Base-by-base conservation (phyloP, 2,329 filamentous ascomycete species). In the Leptodontidium sp. region DNA sequence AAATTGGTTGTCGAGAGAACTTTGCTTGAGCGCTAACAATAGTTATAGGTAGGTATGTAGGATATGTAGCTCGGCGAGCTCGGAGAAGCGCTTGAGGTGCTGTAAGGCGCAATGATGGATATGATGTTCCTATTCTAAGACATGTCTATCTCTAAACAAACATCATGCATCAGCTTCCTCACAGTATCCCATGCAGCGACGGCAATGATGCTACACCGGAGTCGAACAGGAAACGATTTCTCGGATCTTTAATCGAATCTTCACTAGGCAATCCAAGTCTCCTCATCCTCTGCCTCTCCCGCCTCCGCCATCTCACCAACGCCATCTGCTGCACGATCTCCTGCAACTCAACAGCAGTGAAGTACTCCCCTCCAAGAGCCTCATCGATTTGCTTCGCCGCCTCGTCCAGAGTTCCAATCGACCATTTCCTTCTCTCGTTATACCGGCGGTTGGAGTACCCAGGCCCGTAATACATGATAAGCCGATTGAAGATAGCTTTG, bases 381-480 rank as follows among this genome's bases (percentile, higher is more conserved):
- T 61, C 32, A 55, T 77, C 71, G 35, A 77, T 70, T 53, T 73
- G 62, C 29, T 49, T 57, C 2, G 67, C 67, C 2, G 55, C 55
- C 1, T 63, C 61, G 17, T 47, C 38, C 11, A 73, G 49, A 61
- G 70, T 70, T 9, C 72, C 70, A 15, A 47, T 72, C 38, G 47
- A 75, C 59, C 2, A 4, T 62, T 5, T 40, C 49, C 57, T 67
- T 55, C 15, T 61, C 73, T n/a, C 29, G 32, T 77, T 77, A 43
- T 72, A 67, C 17, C 29, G 57, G 9, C 58, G 65, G 17, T 58
- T 69, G 3, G 76, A 78, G 32, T 29, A 47, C 29, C 72, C 71
- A 1, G 70, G 72, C 1, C 77, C 76, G 57, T 74, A 77, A 12
- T 76, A 74, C 15, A 67, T 68, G 24, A 76, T 55, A 8, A 78